Conservation (phyloP, 2,329 filamentous ascomycete genomes). For the Aspergillus sp. region DNA sequence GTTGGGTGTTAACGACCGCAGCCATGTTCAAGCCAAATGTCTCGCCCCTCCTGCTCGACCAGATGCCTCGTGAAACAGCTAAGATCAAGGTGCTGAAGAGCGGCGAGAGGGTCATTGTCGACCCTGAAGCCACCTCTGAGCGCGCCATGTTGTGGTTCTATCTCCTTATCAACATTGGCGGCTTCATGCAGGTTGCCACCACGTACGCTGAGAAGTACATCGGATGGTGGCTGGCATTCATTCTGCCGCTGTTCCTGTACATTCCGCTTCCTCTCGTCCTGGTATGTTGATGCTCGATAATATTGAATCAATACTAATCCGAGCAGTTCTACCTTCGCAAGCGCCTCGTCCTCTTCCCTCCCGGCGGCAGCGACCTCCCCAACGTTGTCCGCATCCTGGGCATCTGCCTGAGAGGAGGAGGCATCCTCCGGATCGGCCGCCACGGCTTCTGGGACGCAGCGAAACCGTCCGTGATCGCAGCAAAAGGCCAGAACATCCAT, state of each 20-base stretch:
- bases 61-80: slow-evolving; percentile 38
- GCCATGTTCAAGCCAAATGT: slow-evolving; percentile 41
- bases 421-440: slow-evolving; percentile 31
- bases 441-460: slow-evolving; percentile 37
- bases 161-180: slow-evolving; percentile 32
- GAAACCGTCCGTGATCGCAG: slow-evolving; percentile 32
- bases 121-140: slow-evolving; percentile 46
- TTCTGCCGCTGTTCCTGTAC: slow-evolving; percentile 32
- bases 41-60: slow-evolving; percentile 46
- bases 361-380: slow-evolving; percentile 3
- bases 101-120: slow-evolving; percentile 49
- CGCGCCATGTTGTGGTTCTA: slow-evolving; percentile 40
- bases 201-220: slow-evolving; percentile 45
- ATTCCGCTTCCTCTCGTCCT: slow-evolving; percentile 31
- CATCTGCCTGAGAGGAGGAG: slow-evolving; percentile 14
- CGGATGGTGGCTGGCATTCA: slow-evolving; percentile 39
- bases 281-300: background rate
- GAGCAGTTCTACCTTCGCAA: slow-evolving; percentile 3
- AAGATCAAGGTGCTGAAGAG: slow-evolving; percentile 45
- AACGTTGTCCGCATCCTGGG: slow-evolving; percentile 1
- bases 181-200: slow-evolving; percentile 37
- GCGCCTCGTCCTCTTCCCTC: background rate
- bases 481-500: slow-evolving; percentile 23
- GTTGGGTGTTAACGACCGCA: background rate
- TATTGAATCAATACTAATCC: background rate